Evolutionary conservation across 345 rosid species (phyloP), one percentile per base, ranked within the genome.

Genomic region (Hypericum androsaemum): DNA sequence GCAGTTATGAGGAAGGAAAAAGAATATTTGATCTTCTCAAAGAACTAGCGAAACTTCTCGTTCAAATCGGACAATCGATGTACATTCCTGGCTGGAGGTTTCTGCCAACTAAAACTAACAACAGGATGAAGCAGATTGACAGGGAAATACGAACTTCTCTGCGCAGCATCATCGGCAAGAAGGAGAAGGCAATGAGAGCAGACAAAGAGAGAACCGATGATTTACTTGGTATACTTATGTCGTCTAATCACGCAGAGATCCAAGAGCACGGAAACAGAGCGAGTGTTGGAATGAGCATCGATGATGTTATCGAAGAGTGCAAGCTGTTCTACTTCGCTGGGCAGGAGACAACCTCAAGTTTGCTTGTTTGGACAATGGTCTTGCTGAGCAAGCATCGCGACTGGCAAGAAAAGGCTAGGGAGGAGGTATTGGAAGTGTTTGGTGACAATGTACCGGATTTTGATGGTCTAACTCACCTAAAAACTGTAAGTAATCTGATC

Each of bases 1-100:
- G 74, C 50, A 60, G 53, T 62, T 70, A 43, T 58, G 54, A 65
- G 37, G 70, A 70, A 15, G 70, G 70, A 6, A 53, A 65, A 12
- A 50, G 0, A 53, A 57, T 70, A 28, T 56, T 70, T 53, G 13
- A 64, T 32, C 70, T 64, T 11, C 64, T 56, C 41, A 53, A 65
- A 15, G 55, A 65, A 42, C 75, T 65, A 62, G 43, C 8, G 35
- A 6, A n/a, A 2, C 10, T 58, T 15, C 57, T 53, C 10, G 52
- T 54, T 10, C 52, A 54, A 50, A 62, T 61, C 40, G 32, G 12
- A 10, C 0, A 3, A 5, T 43, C 58, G 3, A 1, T 62, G 3
- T 62, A 65, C 41, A 5, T 65, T 37, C 71, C 68, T 0, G 64
- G 71, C 43, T 41, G 10, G 17, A 64, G 66, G 50, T 56, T 55